Evolutionary conservation across 1,284 basidiomycete species (phyloP).

Genomic region (Thecaphora frezii): DNA sequence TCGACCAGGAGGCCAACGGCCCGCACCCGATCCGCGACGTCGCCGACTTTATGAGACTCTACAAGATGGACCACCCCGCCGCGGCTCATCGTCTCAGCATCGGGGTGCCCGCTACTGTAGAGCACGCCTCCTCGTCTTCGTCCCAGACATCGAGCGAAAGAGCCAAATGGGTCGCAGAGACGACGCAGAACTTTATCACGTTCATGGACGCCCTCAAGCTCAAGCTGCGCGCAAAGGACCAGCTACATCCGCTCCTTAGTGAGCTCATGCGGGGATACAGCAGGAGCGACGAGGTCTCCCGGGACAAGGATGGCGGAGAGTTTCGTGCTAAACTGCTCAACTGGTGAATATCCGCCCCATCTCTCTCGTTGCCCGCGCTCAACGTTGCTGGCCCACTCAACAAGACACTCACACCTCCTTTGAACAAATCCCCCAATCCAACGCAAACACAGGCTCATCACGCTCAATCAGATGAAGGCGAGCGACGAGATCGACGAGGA

Average conservation of each 20-base stretch:
- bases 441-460: slow-evolving; percentile 77
- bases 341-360: slow-evolving; percentile 67
- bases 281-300: slow-evolving; percentile 58
- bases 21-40: slow-evolving; percentile 37
- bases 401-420: no score
- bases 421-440: neutral
- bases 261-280: slow-evolving; percentile 79
- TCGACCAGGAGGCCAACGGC: slow-evolving; percentile 69
- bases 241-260: slow-evolving; percentile 89
- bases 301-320: slow-evolving; percentile 90
- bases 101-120: slow-evolving; percentile 93
- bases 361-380: neutral
- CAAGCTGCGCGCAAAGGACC: slow-evolving; percentile 89
- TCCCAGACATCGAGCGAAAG: slow-evolving; percentile 69
- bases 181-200: slow-evolving; percentile 92
- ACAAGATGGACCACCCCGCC: slow-evolving; percentile 90
- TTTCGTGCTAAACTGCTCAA: slow-evolving; percentile 87
- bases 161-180: slow-evolving; percentile 97
- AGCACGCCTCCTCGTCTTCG: slow-evolving; percentile 70
- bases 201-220: slow-evolving; percentile 97
- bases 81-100: slow-evolving; percentile 85
- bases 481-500: slow-evolving; percentile 95
- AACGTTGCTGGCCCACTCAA: no score
- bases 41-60: slow-evolving; percentile 81
- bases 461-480: slow-evolving; percentile 93